These are phyloP conservation scores for Salvia sclarea DNA, from an alignment of 305 asterid genomes.

Conservation along the genomic window DNA sequence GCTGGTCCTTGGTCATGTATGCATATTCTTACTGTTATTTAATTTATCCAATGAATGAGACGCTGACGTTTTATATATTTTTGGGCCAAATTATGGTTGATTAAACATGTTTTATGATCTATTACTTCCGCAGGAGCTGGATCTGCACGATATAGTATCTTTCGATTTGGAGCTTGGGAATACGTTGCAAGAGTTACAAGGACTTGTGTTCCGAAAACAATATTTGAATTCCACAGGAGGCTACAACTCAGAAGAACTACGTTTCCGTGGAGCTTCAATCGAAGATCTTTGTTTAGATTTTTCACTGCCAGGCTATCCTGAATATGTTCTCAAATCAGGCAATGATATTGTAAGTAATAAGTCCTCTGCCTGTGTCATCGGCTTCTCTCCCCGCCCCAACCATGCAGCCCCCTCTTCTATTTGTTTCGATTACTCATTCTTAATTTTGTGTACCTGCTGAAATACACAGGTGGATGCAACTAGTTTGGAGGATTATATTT, in stretches of 20 bases:
- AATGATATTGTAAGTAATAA: constrained; percentile 58
- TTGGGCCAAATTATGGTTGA: constrained; percentile 6
- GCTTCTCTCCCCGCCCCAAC: constrained; percentile 20
- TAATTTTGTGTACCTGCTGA: constrained; percentile 21
- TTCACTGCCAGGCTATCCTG: constrained; percentile 93
- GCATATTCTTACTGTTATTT: constrained; percentile 23
- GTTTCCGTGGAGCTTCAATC: constrained; percentile 72
- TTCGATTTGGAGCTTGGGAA: constrained; percentile 83
- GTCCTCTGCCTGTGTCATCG: background rate
- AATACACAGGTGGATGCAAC: constrained; percentile 67
- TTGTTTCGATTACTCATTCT: background rate
- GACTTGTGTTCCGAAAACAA: constrained; percentile 71
- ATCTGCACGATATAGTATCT: constrained; percentile 79
- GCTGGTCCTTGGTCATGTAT: constrained; percentile 84
- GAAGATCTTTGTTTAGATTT: constrained; percentile 95
- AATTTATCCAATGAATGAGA: background rate
- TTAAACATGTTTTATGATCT: constrained; percentile 2
- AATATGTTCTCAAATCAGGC: constrained; percentile 72
- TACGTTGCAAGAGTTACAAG: constrained; percentile 90
- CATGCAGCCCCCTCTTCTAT: background rate
- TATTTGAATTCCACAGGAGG: constrained; percentile 63
- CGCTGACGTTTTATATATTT: background rate
- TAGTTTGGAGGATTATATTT: constrained; percentile 81
- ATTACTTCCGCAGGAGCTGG: constrained; percentile 70
- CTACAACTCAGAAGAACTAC: constrained; percentile 51